These are phyloP conservation scores for Cutaneotrichosporon sp. DNA, from an alignment of 1,284 basidiomycete genomes.

Conservation along the genomic window DNA sequence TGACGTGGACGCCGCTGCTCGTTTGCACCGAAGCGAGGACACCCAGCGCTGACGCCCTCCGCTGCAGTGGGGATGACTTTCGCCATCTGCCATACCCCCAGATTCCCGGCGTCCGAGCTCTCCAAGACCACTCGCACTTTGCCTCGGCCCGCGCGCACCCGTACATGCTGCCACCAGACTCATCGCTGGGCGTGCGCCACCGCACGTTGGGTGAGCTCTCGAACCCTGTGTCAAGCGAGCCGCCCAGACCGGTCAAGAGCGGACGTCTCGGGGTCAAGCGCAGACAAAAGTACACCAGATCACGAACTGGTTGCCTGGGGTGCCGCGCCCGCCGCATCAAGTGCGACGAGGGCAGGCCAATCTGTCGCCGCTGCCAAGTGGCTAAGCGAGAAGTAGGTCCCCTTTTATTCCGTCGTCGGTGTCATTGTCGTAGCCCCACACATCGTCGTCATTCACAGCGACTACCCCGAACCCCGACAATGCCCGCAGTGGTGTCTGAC, in stretches of 20 bases:
- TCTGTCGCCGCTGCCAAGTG: constrained; percentile 39
- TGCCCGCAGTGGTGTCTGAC: neutral
- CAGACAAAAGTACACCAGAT: constrained; percentile 42
- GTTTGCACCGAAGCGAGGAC: too few relatives aligned
- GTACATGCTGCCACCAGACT: neutral
- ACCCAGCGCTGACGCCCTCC: neutral
- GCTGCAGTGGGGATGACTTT: neutral
- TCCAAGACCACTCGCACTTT: neutral
- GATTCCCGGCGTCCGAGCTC: neutral
- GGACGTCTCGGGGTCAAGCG: constrained; percentile 33
- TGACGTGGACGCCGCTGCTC: too few relatives aligned
- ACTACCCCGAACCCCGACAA: too few relatives aligned
- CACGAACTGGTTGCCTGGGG: constrained; percentile 42
- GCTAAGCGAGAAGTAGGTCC: constrained; percentile 39
- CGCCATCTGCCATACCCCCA: neutral
- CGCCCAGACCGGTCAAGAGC: neutral
- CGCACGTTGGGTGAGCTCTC: neutral
- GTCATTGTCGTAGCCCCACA: too few relatives aligned
- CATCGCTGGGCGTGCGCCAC: neutral
- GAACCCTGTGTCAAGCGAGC: neutral
- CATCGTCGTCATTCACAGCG: neutral
- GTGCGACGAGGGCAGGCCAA: constrained; percentile 42
- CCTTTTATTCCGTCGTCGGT: neutral
- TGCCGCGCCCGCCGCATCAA: constrained; percentile 44
- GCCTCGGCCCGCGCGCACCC: constrained; percentile 1